These are phyloP conservation scores for Neurospora sp. DNA, from an alignment of 495 filamentous ascomycete genomes.

Conservation along the genomic window DNA sequence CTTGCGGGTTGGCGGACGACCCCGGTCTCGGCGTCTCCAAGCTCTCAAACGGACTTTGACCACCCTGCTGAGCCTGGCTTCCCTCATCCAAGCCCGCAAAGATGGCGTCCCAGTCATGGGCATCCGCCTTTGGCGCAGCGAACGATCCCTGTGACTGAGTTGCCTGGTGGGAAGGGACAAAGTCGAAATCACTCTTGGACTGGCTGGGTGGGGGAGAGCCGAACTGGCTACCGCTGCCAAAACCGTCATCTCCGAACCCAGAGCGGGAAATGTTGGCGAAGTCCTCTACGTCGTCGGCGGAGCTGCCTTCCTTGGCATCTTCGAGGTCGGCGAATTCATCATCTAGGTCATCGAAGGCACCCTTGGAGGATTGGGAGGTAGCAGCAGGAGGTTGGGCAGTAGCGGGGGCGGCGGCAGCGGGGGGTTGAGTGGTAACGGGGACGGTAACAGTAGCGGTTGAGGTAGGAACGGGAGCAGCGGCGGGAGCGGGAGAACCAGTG, in stretches of 20 bases:
- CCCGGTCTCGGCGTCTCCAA: neutral
- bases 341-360: conserved; percentile 66
- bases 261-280: conserved; percentile 56
- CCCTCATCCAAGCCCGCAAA: conserved; percentile 66
- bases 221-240: conserved; percentile 37
- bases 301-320: conserved; percentile 73
- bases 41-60: neutral
- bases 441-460: neutral
- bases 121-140: conserved; percentile 22
- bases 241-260: conserved; percentile 49
- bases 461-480: neutral
- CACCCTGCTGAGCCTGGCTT: conserved; percentile 10
- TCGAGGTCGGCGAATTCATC: conserved; percentile 80
- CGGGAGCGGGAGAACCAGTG: conserved; percentile 3
- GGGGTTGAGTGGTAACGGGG: conserved; percentile 6
- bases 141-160: neutral
- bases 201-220: conserved; percentile 39
- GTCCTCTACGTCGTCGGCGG: conserved; percentile 62
- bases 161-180: conserved; percentile 17
- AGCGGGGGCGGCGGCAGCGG: conserved; percentile 10
- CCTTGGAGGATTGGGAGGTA: conserved; percentile 21
- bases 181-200: conserved; percentile 42
- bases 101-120: conserved; percentile 91
- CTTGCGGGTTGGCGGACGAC: neutral
- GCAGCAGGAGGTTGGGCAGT: conserved; percentile 12